Evolutionary conservation across 1,139 yeast genomes (phyloP).

Genomic region (Yamadazyma dendronema): DNA sequence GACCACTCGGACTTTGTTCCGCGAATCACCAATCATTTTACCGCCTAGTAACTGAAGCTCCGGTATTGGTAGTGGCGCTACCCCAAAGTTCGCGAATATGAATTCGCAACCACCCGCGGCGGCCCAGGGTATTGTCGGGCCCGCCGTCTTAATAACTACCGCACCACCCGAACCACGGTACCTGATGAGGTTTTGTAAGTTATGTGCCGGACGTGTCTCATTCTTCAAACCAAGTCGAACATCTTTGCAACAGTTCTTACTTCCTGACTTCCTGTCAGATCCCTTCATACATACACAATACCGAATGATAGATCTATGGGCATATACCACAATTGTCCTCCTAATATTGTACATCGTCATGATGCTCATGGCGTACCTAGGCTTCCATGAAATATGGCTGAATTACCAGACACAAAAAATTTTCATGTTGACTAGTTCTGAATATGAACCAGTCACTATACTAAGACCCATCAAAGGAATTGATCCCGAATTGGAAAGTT

Average conservation of each 20-base stretch:
- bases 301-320: slow-evolving; percentile 10
- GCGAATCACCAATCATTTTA: neutral
- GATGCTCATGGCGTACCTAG: slow-evolving; percentile 41
- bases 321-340: slow-evolving; percentile 13
- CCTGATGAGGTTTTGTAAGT: neutral
- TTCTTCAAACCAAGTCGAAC: neutral
- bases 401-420: slow-evolving; percentile 32
- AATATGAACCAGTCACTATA: slow-evolving; percentile 69
- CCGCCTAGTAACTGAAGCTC: no score
- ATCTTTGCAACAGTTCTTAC: neutral
- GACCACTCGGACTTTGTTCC: neutral
- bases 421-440: slow-evolving; percentile 7
- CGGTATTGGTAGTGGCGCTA: no score
- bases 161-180: neutral
- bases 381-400: slow-evolving; percentile 44
- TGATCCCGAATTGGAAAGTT: slow-evolving; percentile 70
- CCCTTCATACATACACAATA: no score
- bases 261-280: no score
- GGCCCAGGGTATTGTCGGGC: no score
- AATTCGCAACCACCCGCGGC: no score
- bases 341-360: slow-evolving; percentile 47
- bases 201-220: slow-evolving; percentile 3
- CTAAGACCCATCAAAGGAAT: slow-evolving; percentile 82
- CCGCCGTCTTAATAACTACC: no score
- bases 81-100: no score